These are phyloP conservation scores for Apiospora kogelbergensis DNA, from an alignment of 2,329 filamentous ascomycete species.

Conservation along the genomic window DNA sequence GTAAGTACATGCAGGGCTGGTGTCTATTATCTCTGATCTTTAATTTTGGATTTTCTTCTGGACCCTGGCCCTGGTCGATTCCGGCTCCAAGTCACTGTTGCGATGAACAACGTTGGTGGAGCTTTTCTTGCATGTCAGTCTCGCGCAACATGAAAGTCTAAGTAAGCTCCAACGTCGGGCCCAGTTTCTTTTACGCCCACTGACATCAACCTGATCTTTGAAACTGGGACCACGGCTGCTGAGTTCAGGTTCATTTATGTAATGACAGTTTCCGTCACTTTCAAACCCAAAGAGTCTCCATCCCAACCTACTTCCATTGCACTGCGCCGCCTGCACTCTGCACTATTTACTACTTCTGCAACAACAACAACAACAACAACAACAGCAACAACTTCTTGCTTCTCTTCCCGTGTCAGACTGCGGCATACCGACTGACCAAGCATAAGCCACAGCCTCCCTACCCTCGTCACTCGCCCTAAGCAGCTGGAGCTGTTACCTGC, in stretches of 20 bases:
- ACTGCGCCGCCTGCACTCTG: background rate
- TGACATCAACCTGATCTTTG: constrained; percentile 9
- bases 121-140: background rate
- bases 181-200: constrained; percentile 6
- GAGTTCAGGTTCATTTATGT: constrained; percentile 6
- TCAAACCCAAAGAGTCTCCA: background rate
- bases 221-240: background rate
- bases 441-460: background rate
- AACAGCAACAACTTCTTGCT: background rate
- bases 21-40: background rate
- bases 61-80: background rate
- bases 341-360: background rate
- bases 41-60: background rate
- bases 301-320: constrained; percentile 7
- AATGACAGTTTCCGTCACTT: constrained; percentile 7
- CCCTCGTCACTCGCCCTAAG: background rate
- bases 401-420: background rate
- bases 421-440: background rate
- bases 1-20: background rate
- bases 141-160: constrained; percentile 1
- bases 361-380: background rate
- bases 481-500: background rate
- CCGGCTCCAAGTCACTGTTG: background rate
- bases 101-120: constrained; percentile 2
- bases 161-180: constrained; percentile 9